A percentile compares a stretch with the other conserved stretches of the same genome.
Conservation (phyloP, 2,329 filamentous ascomycete species). For the Aspergillus awamori region DNA sequence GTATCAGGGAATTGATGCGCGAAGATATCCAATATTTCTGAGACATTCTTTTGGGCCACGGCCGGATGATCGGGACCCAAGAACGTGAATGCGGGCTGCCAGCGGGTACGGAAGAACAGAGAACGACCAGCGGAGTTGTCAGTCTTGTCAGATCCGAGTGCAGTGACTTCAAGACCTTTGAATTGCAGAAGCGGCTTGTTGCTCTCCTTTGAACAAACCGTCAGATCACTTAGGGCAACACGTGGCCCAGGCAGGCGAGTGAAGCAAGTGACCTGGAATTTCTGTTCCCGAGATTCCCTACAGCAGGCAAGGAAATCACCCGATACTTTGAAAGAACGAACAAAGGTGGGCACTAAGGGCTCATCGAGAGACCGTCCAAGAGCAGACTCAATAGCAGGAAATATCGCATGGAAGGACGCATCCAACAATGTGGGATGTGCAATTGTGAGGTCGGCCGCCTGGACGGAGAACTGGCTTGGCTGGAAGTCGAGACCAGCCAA, state of each 20-base stretch:
- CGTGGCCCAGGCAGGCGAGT: too few species aligned
- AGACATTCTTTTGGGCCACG: not conserved
- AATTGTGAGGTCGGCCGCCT: not conserved
- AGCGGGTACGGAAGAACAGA: not conserved
- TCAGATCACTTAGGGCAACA: not conserved
- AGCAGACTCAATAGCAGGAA: not conserved
- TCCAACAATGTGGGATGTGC: constrained; percentile 3
- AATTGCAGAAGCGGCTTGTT: not conserved
- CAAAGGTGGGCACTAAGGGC: not conserved
- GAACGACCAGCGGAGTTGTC: not conserved
- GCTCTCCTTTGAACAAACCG: not conserved
- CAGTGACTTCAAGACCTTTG: not conserved
- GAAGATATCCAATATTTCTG: not conserved
- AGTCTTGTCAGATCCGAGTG: not conserved
- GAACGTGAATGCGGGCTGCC: not conserved
- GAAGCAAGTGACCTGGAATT: not conserved
- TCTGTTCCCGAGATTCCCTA: too few species aligned
- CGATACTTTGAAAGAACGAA: not conserved
- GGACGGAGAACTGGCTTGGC: not conserved
- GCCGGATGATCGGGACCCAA: not conserved
- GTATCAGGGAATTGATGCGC: not conserved
- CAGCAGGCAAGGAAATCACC: too few species aligned
- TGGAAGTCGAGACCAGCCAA: not conserved
- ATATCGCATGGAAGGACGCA: not conserved
- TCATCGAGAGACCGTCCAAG: not conserved